These are phyloP conservation scores for Yamadazyma blattariae DNA, from an alignment of 1,139 yeast genomes.

Conservation along the genomic window DNA sequence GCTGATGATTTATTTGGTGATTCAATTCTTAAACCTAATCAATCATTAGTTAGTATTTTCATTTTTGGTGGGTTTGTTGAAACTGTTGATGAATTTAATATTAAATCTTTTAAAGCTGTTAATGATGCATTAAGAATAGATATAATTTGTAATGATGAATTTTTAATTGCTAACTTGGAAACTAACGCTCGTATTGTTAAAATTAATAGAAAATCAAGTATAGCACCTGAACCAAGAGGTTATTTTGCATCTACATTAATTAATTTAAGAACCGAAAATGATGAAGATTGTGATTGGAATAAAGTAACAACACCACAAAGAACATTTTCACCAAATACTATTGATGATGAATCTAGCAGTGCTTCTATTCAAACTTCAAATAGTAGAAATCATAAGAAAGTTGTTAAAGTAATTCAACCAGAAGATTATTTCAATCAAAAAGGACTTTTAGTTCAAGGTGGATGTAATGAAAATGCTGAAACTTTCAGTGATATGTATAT, in stretches of 20 bases:
- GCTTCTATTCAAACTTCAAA: conserved; percentile 20
- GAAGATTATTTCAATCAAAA: conserved; percentile 25
- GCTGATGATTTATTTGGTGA: conserved; percentile 14
- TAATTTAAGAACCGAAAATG: conserved; percentile 19
- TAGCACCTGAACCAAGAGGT: conserved; percentile 37
- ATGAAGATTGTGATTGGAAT: conserved; percentile 22
- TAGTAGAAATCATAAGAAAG: conserved; percentile 8
- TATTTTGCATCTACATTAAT: conserved; percentile 37
- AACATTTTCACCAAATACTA: conserved; percentile 12
- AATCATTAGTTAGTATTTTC: conserved; percentile 23
- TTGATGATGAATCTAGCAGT: conserved; percentile 14
- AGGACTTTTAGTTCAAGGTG: conserved; percentile 42
- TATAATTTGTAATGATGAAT: conserved; percentile 19
- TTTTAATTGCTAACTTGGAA: conserved; percentile 10
- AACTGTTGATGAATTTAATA: conserved; percentile 14
- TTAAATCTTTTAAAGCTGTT: conserved; percentile 27
- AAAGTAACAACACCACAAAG: conserved; percentile 4
- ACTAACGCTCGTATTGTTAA: conserved; percentile 10
- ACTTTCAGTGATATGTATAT: conserved; percentile 34
- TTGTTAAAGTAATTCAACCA: conserved; percentile 11
- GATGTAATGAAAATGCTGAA: conserved; percentile 30
- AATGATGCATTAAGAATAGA: conserved; percentile 39
- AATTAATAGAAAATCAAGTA: conserved; percentile 6
- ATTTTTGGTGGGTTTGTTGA: conserved; percentile 41
- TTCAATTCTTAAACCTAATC: conserved; percentile 7